Base-by-base conservation (phyloP, 805 yeast genomes). In the Millerago galiae region DNA sequence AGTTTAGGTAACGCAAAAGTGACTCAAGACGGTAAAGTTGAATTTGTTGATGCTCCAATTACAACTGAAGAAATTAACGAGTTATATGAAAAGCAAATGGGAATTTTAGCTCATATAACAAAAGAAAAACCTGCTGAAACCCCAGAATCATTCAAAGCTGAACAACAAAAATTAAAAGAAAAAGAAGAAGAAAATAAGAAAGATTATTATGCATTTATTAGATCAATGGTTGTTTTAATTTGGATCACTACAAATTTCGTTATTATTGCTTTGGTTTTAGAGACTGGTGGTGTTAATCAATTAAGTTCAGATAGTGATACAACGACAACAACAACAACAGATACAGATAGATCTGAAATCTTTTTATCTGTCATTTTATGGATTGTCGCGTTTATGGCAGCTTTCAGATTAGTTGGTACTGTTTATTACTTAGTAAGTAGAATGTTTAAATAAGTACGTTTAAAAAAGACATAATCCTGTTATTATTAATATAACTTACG, bases 201-300 rank as follows among this genome's bases (percentile, higher is more conserved):
- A 37, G 81, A 88, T 55, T 91, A 90, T 61, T 93, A 87, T 63
- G 98, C 98, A 0, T 79, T 85, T 51, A 77, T 91, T 48, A 75
- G 99, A 60, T 86, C 98, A 1, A 64, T 86, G 56, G 95, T 95
- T 1, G 96, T 93, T 17, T 70, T 93, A 46, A 61, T 81, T 5
- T 93, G 99, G 99, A 79, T 89, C 68, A 68, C 89, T 45, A 79
- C 95, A 31, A 93, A 93, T 59, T 82, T 87, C 52, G 77, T 85
- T 31, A 69, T 93, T 37, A 75, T 88, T 37, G 93, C 90, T 0
- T 74, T 88, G 13, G 96, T 93, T 8, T 71, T 89, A 45, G 86
- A 87, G 45, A 77, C 89, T 1, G 96, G 90, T 41, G 96, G 96
- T 6, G 65, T 84, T 30, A 73, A 71, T 45, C 72, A 74, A 48